Evolutionary conservation across 495 filamentous ascomycete species (phyloP).

Genomic region (Aspergillus wentii): DNA sequence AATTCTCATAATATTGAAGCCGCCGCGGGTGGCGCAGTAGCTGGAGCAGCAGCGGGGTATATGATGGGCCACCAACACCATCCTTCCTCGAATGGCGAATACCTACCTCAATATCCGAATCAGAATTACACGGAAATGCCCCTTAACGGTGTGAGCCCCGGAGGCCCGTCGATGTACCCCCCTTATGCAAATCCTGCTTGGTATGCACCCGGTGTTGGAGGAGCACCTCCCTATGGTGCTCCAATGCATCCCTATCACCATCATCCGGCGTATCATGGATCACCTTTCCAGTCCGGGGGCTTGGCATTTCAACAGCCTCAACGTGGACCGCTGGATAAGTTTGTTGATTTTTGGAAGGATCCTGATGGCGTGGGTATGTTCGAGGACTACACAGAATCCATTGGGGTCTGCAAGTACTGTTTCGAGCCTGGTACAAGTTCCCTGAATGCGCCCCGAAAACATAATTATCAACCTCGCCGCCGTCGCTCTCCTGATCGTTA

Average conservation of each 20-base stretch:
- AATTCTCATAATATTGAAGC: constrained; percentile 27
- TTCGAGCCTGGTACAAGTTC: constrained; percentile 59
- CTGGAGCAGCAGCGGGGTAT: constrained; percentile 47
- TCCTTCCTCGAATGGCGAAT: constrained; percentile 27
- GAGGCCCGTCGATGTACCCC: constrained; percentile 23
- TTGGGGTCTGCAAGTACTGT: constrained; percentile 64
- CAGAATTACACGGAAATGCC: constrained; percentile 28
- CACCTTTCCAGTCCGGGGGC: constrained; percentile 20
- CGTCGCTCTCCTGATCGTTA: constrained; percentile 42
- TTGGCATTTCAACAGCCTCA: constrained; percentile 45
- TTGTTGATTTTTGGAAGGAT: constrained; percentile 63
- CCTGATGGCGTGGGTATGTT: constrained; percentile 63
- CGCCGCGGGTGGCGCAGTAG: constrained; percentile 40
- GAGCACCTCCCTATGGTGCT: constrained; percentile 35
- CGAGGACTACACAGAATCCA: constrained; percentile 70
- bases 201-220: constrained; percentile 45
- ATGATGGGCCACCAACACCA: constrained; percentile 38
- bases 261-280: constrained; percentile 12
- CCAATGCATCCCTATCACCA: constrained; percentile 22
- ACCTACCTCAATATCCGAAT: constrained; percentile 22
- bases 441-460: constrained; percentile 60
- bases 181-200: constrained; percentile 30
- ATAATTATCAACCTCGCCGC: constrained; percentile 46
- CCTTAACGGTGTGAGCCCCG: constrained; percentile 8
- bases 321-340: constrained; percentile 49